Evolutionary conservation across 371 early-diverging fungal species (phyloP).

Genomic region (Choanephora cucurbitarum): DNA sequence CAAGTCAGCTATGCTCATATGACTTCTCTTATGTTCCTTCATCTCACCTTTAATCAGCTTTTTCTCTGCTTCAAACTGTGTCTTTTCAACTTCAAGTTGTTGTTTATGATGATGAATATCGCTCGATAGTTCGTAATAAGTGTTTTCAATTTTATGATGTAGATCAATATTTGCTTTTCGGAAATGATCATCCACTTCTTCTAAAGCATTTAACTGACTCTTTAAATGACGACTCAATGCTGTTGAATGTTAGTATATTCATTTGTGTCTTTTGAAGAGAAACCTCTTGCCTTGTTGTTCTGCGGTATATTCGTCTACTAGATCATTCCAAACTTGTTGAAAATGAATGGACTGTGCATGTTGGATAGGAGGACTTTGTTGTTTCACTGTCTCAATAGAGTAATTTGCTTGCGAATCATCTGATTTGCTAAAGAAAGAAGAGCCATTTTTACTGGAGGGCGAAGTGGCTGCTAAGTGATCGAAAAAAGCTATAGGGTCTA

Average conservation of each 20-base stretch:
- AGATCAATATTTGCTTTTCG: constrained; percentile 30
- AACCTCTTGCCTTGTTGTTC: constrained; percentile 28
- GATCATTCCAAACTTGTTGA: constrained; percentile 21
- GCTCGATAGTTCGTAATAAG: constrained; percentile 22
- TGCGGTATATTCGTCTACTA: constrained; percentile 22
- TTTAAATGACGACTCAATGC: constrained; percentile 26
- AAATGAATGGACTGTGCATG: background rate
- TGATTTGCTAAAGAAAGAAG: too few species aligned
- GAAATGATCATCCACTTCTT: constrained; percentile 29
- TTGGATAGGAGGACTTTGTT: background rate
- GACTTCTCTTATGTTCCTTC: too few species aligned
- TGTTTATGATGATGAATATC: constrained; percentile 25
- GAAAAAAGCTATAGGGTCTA: constrained; percentile 30
- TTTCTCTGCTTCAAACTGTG: constrained; percentile 32
- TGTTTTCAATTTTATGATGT: constrained; percentile 24
- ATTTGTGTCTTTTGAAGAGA: background rate
- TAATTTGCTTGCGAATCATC: background rate
- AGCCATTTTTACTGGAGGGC: background rate
- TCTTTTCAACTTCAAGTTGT: constrained; percentile 19
- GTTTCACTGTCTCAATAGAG: constrained; percentile 3
- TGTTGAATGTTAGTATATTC: background rate
- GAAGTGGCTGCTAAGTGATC: constrained; percentile 25
- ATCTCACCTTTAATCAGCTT: constrained; percentile 19
- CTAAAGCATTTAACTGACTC: constrained; percentile 27
- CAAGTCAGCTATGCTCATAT: too few species aligned